These are phyloP conservation scores for Microthyrium microscopicum DNA, from an alignment of 2,329 filamentous ascomycete genomes.

Conservation along the genomic window DNA sequence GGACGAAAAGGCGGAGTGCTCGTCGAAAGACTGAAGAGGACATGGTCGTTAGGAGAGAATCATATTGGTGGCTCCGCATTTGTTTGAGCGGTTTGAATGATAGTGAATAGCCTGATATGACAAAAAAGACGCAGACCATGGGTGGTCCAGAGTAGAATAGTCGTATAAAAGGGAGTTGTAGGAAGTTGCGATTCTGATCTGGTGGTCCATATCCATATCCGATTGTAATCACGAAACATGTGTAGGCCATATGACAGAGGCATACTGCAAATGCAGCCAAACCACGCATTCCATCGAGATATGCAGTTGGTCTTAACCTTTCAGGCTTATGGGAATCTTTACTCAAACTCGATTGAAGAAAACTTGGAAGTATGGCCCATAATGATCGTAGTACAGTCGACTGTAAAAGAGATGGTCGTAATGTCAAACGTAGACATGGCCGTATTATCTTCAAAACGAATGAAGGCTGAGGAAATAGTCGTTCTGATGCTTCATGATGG, in stretches of 20 bases:
- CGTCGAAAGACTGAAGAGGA: constrained; percentile 12
- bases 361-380: constrained; percentile 26
- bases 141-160: constrained; percentile 39
- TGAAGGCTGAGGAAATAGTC: too few species aligned
- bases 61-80: constrained; percentile 13
- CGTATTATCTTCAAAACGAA: too few species aligned
- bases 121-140: constrained; percentile 45
- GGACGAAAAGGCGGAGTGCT: constrained; percentile 12
- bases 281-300: constrained; percentile 42
- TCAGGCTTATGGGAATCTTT: constrained; percentile 22
- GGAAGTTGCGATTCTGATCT: constrained; percentile 25
- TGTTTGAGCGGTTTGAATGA: constrained; percentile 23
- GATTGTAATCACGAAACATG: constrained; percentile 21
- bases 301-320: constrained; percentile 35
- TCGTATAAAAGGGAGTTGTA: constrained; percentile 38
- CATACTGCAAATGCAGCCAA: constrained; percentile 39
- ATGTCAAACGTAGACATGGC: too few species aligned
- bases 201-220: constrained; percentile 32
- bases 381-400: constrained; percentile 5
- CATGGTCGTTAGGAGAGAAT: constrained; percentile 14
- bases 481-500: too few species aligned
- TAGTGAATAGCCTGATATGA: constrained; percentile 45
- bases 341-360: constrained; percentile 29
- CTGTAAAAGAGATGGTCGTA: too few species aligned
- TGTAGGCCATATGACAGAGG: constrained; percentile 41